Evolutionary conservation across 805 yeast species (phyloP).

Genomic region (Citeromyces matritensis): DNA sequence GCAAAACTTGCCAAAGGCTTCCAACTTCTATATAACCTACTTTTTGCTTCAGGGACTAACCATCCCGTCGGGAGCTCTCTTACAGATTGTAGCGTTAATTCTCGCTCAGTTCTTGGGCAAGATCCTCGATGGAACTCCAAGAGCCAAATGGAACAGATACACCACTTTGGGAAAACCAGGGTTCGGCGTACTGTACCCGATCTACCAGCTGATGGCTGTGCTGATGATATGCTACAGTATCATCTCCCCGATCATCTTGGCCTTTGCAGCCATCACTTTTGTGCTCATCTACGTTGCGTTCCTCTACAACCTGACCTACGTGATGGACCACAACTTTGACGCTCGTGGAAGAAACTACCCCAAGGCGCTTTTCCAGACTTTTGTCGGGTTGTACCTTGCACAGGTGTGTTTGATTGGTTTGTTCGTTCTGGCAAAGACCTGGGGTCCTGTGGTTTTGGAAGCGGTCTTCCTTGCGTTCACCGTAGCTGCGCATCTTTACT

Average conservation of each 20-base stretch:
- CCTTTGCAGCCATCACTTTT: constrained; percentile 48
- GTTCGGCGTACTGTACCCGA: constrained; percentile 78
- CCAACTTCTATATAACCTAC: constrained; percentile 81
- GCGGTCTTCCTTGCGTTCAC: constrained; percentile 44
- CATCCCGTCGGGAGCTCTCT: constrained; percentile 57
- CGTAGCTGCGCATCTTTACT: constrained; percentile 39
- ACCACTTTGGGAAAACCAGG: constrained; percentile 48
- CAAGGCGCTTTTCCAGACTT: constrained; percentile 54
- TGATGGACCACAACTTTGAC: constrained; percentile 42
- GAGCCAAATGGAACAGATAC: constrained; percentile 78
- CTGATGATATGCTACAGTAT: constrained; percentile 65
- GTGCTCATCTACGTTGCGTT: constrained; percentile 44
- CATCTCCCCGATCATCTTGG: constrained; percentile 60
- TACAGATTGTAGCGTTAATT: constrained; percentile 62
- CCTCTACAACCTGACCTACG: constrained; percentile 50
- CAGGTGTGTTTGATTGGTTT: constrained; percentile 57
- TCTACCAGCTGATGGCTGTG: constrained; percentile 57
- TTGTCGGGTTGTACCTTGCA: constrained; percentile 57
- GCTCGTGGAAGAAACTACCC: constrained; percentile 65
- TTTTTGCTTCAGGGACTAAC: constrained; percentile 72
- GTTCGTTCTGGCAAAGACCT: constrained; percentile 62
- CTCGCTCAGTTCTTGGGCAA: constrained; percentile 57
- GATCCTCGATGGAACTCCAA: constrained; percentile 74
- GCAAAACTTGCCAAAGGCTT: constrained; percentile 69
- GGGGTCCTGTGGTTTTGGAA: constrained; percentile 68